Evolutionary conservation across 2,329 filamentous ascomycete genomes (phyloP).

Genomic region (Fonsecaea pugnacius): DNA sequence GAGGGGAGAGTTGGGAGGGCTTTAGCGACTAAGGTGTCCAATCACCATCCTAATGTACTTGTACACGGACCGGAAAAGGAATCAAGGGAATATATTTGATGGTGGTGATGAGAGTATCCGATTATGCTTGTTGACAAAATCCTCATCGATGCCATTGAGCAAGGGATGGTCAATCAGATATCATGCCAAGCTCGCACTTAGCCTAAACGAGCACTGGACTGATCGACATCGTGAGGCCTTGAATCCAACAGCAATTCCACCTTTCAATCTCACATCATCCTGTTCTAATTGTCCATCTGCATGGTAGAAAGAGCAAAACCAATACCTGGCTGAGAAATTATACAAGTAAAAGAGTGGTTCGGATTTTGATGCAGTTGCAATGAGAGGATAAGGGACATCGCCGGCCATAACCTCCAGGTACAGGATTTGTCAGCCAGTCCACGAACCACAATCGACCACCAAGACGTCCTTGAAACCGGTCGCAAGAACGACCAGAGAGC

Average conservation of each 20-base stretch:
- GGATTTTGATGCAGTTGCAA: neutral
- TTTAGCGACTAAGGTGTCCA: slow-evolving; percentile 40
- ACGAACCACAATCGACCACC: neutral
- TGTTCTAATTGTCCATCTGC: neutral
- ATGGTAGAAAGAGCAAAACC: neutral
- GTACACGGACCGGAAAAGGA: neutral
- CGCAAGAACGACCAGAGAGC: neutral
- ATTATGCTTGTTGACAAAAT: too few relatives aligned
- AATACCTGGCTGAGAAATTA: neutral
- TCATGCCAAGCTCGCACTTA: neutral
- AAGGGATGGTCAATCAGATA: neutral
- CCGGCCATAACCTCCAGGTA: neutral
- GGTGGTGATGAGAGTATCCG: neutral
- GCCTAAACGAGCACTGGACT: neutral
- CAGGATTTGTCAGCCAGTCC: slow-evolving; percentile 7
- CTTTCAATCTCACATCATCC: slow-evolving; percentile 5
- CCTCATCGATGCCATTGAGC: too few relatives aligned
- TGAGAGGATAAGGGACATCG: neutral
- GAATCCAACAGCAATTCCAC: neutral
- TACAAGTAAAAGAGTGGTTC: neutral
- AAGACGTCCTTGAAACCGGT: neutral
- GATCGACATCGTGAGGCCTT: neutral
- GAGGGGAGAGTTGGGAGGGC: slow-evolving; percentile 52
- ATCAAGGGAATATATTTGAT: too few relatives aligned
- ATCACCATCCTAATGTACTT: neutral